Evolutionary conservation across 176 grass and related monocot genomes (phyloP).

Genomic region (Aechmea fasciata): DNA sequence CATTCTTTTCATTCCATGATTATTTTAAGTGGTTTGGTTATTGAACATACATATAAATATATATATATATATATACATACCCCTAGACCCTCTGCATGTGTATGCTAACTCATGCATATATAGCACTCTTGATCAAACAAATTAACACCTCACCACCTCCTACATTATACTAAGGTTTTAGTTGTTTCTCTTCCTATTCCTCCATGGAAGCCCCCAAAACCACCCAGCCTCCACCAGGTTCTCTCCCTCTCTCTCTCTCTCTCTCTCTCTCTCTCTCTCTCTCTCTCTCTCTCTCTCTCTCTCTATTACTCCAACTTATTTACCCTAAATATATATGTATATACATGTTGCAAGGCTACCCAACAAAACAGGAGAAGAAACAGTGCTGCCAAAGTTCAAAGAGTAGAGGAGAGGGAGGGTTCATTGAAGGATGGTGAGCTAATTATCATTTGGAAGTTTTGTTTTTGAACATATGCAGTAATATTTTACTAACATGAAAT

Average conservation of each 20-base stretch:
- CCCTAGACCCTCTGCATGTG: too few relatives aligned
- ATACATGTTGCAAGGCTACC: constrained; percentile 45
- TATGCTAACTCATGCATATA: too few relatives aligned
- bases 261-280: neutral
- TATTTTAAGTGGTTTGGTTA: too few relatives aligned
- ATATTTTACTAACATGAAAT: neutral
- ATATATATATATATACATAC: too few relatives aligned
- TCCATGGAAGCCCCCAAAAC: too few relatives aligned
- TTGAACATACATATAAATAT: too few relatives aligned
- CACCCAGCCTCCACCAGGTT: constrained; percentile 28
- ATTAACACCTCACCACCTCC: too few relatives aligned
- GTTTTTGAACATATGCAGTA: neutral
- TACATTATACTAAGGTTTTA: too few relatives aligned
- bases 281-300: neutral
- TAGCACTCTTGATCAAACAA: too few relatives aligned
- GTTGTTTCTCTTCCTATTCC: too few relatives aligned
- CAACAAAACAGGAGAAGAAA: constrained; percentile 34
- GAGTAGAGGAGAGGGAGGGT: constrained; percentile 58
- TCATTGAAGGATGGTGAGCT: constrained; percentile 72
- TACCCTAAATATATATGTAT: neutral
- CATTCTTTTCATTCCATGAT: too few relatives aligned
- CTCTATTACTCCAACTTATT: neutral
- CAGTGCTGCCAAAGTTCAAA: constrained; percentile 23
- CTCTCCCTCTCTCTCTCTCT: too few relatives aligned
- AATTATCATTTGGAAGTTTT: neutral